Percentiles rank a stretch among this genome's conserved stretches.
phyloP scores from a whole-genome alignment of 208 protist species.

The Leishmania mexicana region DNA sequence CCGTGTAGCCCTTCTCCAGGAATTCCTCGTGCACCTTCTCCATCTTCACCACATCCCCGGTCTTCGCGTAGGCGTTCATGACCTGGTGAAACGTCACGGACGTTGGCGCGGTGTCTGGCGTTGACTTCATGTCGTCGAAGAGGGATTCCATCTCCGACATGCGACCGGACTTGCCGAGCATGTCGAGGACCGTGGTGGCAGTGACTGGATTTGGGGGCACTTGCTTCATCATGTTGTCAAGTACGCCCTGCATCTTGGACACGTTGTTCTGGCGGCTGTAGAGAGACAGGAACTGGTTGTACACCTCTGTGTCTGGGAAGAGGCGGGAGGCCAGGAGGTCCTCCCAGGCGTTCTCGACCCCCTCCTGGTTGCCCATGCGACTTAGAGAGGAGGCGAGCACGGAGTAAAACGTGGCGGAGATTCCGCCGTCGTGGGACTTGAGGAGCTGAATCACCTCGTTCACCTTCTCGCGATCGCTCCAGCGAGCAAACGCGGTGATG shows the following conservation, averaged over 20 bases:
- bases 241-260: constrained; percentile 80
- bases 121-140: constrained; percentile 86
- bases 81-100: constrained; percentile 91
- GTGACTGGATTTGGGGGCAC: constrained; percentile 88
- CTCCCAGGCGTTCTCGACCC: constrained; percentile 86
- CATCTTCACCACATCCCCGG: constrained; percentile 85
- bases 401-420: constrained; percentile 85
- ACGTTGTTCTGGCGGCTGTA: constrained; percentile 83
- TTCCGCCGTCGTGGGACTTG: constrained; percentile 73
- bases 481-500: constrained; percentile 84
- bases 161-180: constrained; percentile 88
- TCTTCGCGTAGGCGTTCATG: constrained; percentile 89
- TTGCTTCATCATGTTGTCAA: constrained; percentile 91
- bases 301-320: constrained; percentile 85
- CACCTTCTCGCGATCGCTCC: constrained; percentile 69
- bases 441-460: constrained; percentile 76
- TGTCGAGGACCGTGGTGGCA: constrained; percentile 84
- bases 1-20: constrained; percentile 55
- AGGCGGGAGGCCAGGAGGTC: constrained; percentile 82
- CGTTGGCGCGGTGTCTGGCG: constrained; percentile 80
- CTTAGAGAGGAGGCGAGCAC: constrained; percentile 83
- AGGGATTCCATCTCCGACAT: constrained; percentile 86
- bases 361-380: constrained; percentile 75
- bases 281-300: constrained; percentile 86
- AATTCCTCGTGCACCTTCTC: constrained; percentile 76